Evolutionary conservation across 352 stramenopile genomes (phyloP).

Genomic region (Phytophthora niederhauseri): DNA sequence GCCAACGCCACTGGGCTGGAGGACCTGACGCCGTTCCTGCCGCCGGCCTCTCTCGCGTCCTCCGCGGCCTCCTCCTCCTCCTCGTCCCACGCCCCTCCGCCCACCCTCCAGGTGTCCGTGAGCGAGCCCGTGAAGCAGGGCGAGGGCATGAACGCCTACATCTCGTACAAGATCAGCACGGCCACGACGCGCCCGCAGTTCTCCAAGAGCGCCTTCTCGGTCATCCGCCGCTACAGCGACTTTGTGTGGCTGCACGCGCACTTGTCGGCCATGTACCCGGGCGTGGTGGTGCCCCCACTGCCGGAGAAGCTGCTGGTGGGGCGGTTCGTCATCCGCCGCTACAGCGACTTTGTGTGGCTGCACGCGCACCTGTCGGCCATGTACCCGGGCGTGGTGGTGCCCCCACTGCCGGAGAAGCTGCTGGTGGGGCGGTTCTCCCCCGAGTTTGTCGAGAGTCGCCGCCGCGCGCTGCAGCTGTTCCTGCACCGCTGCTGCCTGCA

Average conservation of each 20-base stretch:
- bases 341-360: slow-evolving; percentile 98
- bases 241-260: slow-evolving; percentile 96
- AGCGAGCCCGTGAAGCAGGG: slow-evolving; percentile 96
- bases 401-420: slow-evolving; percentile 96
- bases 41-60: not conserved
- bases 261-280: slow-evolving; percentile 87
- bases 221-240: slow-evolving; percentile 94
- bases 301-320: slow-evolving; percentile 96
- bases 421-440: slow-evolving; percentile 94
- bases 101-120: slow-evolving; percentile 86
- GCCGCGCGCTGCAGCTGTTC: slow-evolving; percentile 82
- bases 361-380: slow-evolving; percentile 88
- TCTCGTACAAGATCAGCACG: slow-evolving; percentile 96
- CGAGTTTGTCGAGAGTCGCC: slow-evolving; percentile 91
- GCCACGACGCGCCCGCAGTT: slow-evolving; percentile 81
- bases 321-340: too few species aligned
- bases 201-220: slow-evolving; percentile 87
- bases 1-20: slow-evolving; percentile 5
- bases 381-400: slow-evolving; percentile 93
- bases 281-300: slow-evolving; percentile 93
- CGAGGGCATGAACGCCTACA: slow-evolving; percentile 98
- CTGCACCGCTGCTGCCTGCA: slow-evolving; percentile 79
- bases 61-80: not conserved
- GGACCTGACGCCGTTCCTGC: slow-evolving; percentile 23
- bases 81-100: too few species aligned